phyloP scores from a whole-genome alignment of 768 basidiomycete species.

The Boletus coccyginus region DNA sequence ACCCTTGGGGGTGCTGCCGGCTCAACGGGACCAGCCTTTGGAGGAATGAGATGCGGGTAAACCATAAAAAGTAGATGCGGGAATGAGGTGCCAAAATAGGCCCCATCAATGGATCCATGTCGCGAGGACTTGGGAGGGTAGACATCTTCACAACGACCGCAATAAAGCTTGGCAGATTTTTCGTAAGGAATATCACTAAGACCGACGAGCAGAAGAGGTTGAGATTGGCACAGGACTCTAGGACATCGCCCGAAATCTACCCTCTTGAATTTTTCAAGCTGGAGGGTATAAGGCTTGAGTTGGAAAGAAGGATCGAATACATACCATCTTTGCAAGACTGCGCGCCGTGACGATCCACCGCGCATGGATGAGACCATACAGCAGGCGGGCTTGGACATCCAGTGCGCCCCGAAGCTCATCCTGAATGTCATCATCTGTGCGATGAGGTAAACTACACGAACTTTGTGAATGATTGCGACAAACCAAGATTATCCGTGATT shows the following conservation, averaged over 20 bases:
- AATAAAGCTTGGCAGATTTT: conserved; percentile 98
- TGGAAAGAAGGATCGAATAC: background rate
- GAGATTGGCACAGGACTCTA: conserved; percentile 91
- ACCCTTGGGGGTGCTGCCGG: conserved; percentile 26
- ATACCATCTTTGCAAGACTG: conserved; percentile 93
- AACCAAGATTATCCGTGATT: conserved; percentile 94
- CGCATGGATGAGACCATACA: conserved; percentile 96
- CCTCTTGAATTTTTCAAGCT: conserved; percentile 97
- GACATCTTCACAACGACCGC: conserved; percentile 97
- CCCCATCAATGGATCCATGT: conserved; percentile 97
- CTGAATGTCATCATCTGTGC: conserved; percentile 85
- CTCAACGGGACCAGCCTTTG: conserved; percentile 61
- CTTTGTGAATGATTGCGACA: conserved; percentile 23
- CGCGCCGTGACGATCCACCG: conserved; percentile 95
- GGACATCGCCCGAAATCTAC: conserved; percentile 99
- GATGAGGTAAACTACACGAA: background rate
- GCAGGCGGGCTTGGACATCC: conserved; percentile 87
- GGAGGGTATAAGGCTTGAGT: conserved; percentile 3
- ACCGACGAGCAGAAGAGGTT: conserved; percentile 94
- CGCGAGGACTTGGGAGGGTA: conserved; percentile 97
- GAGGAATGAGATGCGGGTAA: conserved; percentile 89
- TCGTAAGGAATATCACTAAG: conserved; percentile 97
- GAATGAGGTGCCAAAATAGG: conserved; percentile 98
- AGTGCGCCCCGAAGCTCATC: conserved; percentile 90
- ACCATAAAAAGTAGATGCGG: conserved; percentile 97